phyloP scores from a whole-genome alignment of 2,329 filamentous ascomycete species.

The Claviceps capensis region DNA sequence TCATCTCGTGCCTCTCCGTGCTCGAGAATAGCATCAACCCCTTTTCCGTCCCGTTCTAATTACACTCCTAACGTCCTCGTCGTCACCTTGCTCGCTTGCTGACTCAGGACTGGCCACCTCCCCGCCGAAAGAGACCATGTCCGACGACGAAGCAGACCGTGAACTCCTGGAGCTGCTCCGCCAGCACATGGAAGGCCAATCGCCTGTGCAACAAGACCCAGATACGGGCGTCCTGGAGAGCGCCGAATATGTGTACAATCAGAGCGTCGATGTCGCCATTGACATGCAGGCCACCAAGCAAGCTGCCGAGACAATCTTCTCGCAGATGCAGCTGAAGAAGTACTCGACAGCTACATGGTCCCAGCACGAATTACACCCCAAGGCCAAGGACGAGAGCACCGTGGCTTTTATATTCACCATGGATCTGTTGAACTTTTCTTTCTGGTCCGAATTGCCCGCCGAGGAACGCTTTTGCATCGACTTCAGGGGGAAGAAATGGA shows the following conservation, averaged over 20 bases:
- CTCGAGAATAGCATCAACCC: not conserved
- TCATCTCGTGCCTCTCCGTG: not conserved
- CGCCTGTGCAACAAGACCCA: conserved; percentile 40
- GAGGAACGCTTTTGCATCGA: conserved; percentile 69
- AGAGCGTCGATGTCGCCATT: conserved; percentile 83
- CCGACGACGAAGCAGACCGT: conserved; percentile 79
- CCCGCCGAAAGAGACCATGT: conserved; percentile 34
- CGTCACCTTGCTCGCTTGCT: not conserved
- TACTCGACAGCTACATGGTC: conserved; percentile 84
- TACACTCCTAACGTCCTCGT: not conserved
- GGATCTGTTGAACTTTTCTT: conserved; percentile 93
- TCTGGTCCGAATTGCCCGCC: conserved; percentile 68
- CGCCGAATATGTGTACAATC: conserved; percentile 80
- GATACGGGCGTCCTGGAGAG: conserved; percentile 73
- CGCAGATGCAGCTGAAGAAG: conserved; percentile 66
- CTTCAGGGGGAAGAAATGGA: conserved; percentile 72
- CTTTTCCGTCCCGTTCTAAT: not conserved
- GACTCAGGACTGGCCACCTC: not conserved
- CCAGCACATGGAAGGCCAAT: conserved; percentile 56
- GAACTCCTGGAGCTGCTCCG: conserved; percentile 79
- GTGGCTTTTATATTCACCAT: conserved; percentile 93
- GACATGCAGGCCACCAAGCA: conserved; percentile 71
- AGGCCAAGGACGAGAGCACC: conserved; percentile 62
- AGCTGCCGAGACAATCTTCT: conserved; percentile 67
- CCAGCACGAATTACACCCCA: conserved; percentile 79